Conservation (phyloP, 306 rosid genomes). For the Dryas octopetala region DNA sequence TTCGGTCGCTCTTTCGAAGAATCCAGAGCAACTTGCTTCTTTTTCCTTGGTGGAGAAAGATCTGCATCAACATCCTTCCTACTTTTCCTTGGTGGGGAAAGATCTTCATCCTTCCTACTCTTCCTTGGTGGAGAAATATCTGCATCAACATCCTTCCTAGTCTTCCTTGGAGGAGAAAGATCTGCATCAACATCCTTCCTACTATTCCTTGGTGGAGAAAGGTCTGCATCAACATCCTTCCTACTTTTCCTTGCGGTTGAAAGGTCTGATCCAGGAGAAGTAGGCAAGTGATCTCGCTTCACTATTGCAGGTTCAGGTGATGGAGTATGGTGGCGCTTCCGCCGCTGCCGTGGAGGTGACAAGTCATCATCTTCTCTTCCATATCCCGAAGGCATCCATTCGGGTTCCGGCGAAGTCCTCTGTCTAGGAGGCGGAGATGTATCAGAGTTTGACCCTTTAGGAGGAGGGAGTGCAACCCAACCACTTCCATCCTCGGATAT, state of each 20-base stretch:
- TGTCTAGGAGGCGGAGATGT: constrained; percentile 66
- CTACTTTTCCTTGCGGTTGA: constrained; percentile 65
- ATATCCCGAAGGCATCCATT: constrained; percentile 29
- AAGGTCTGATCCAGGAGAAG: constrained; percentile 45
- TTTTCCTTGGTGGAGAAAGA: constrained; percentile 72
- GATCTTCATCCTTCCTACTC: constrained; percentile 38
- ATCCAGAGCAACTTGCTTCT: constrained; percentile 39
- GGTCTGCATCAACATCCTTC: constrained; percentile 35
- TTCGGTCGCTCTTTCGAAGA: constrained; percentile 40
- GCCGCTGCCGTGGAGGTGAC: constrained; percentile 44
- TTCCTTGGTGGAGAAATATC: constrained; percentile 79
- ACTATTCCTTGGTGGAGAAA: constrained; percentile 41
- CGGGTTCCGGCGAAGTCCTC: constrained; percentile 52
- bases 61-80: constrained; percentile 20
- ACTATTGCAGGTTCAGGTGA: constrained; percentile 43
- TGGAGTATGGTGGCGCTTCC: constrained; percentile 39
- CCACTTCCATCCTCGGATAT: constrained; percentile 95
- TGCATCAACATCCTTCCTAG: background rate
- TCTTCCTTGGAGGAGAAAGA: constrained; percentile 23
- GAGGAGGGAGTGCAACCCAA: constrained; percentile 80
- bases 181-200: background rate
- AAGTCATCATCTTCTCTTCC: constrained; percentile 41
- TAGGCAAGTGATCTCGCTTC: constrained; percentile 32
- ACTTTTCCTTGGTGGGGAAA: constrained; percentile 18
- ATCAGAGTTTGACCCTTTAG: constrained; percentile 33